Percentiles rank a stretch among this genome's conserved stretches.
Conservation (phyloP, 2,329 filamentous ascomycete genomes). For the Zymoseptoria pseudotritici region DNA sequence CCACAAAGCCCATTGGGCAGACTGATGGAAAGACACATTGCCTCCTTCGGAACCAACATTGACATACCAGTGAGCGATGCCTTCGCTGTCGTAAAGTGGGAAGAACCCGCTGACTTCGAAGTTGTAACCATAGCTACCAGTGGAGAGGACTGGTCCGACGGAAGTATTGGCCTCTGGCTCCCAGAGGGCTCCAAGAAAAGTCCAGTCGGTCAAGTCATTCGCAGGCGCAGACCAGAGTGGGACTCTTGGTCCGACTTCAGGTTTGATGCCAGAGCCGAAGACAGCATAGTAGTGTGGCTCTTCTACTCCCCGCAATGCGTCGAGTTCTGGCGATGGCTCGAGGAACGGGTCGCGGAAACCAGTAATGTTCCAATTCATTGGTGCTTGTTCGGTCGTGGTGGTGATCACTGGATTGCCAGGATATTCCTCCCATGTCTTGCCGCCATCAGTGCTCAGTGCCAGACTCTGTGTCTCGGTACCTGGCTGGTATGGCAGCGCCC, state of each 20-base stretch:
- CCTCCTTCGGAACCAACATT: conserved; percentile 37
- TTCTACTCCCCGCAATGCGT: conserved; percentile 33
- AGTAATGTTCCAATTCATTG: conserved; percentile 41
- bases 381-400: conserved; percentile 27
- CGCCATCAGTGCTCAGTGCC: conserved; percentile 40
- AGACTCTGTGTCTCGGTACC: conserved; percentile 42
- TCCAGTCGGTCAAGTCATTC: conserved; percentile 40
- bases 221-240: conserved; percentile 41
- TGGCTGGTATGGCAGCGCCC: conserved; percentile 36
- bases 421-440: conserved; percentile 42
- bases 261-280: conserved; percentile 41
- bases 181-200: conserved; percentile 41
- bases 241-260: conserved; percentile 39
- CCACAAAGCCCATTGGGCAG: conserved; percentile 39
- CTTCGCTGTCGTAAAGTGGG: conserved; percentile 37
- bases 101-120: conserved; percentile 45
- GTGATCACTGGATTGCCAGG: conserved; percentile 41
- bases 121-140: conserved; percentile 41
- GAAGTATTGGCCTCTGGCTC: conserved; percentile 37
- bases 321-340: conserved; percentile 34
- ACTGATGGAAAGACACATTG: conserved; percentile 36
- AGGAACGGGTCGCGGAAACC: conserved; percentile 35
- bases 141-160: conserved; percentile 36
- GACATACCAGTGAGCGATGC: conserved; percentile 38
- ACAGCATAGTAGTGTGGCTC: conserved; percentile 42